Evolutionary conservation across 257 asterid genomes (phyloP), one percentile per base, ranked within the genome.

Genomic region (Nicotiana obtusifolia): DNA sequence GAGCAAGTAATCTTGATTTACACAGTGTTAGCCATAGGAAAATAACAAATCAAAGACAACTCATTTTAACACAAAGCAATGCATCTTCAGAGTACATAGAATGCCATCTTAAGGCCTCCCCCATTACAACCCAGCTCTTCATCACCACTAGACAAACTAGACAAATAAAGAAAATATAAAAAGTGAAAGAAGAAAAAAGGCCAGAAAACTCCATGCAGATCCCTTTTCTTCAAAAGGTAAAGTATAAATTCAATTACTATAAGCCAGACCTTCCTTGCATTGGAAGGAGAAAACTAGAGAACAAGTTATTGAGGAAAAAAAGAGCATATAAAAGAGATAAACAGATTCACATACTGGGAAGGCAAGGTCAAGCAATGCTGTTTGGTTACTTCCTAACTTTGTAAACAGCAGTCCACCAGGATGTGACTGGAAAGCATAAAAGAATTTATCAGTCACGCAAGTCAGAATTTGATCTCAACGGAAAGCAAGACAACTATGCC

Each of bases 301-400:
- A 30, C 66, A 56, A 56, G 49, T 30, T 19, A 56, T 4, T 56
- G 53, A 19, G 64, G 69, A 5, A 64, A 61, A 41, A 57, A 20
- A 47, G 41, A 31, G 24, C 56, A 35, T n/a, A 47, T 30, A 31
- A 66, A 64, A 65, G 52, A 64, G 33, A 64, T 28, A 65, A 65
- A 11, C 41, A 7, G 62, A 49, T 73, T 49, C 79, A 81, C 97
- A 73, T 95, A 95, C 98, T 88, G 97, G 97, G 78, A 93, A 92
- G 49, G 97, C 93, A 79, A 95, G 94, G 89, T 95, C 99, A 57
- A 95, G 97, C 85, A 95, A 79, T 59, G 99, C 97, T 35, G 97
- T 91, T 86, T 95, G 99, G 90, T 90, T 93, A 95, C 98, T 87
- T 81, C 98, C 98, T 76, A 93, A 91, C 88, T 95, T 95, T 35